phyloP scores from a whole-genome alignment of 345 rosid genomes.

The Anacardium occidentale region DNA sequence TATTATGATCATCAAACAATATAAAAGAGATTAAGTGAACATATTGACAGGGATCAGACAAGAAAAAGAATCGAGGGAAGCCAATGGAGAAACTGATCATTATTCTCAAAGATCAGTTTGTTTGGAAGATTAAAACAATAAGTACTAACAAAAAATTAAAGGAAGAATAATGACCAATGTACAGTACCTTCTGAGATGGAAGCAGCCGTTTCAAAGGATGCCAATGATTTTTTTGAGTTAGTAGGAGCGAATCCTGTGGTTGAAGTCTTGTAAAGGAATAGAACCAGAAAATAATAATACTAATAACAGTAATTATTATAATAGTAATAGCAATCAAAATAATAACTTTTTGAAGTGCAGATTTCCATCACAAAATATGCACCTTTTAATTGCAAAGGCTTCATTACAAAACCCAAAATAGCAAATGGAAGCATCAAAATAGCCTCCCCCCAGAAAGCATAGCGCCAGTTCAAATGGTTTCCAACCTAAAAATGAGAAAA shows the following conservation, averaged over 20 bases:
- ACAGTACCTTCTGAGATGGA: constrained; percentile 48
- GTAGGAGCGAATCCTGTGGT: constrained; percentile 67
- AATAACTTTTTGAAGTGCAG: not conserved
- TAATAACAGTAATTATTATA: too few relatives aligned
- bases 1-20: too few relatives aligned
- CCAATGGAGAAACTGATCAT: too few relatives aligned
- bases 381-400: constrained; percentile 93
- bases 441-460: constrained; percentile 86
- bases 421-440: constrained; percentile 80
- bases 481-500: constrained; percentile 54
- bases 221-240: constrained; percentile 47
- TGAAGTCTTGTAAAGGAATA: not conserved
- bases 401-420: constrained; percentile 64
- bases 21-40: too few relatives aligned
- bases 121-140: not conserved
- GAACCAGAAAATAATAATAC: not conserved
- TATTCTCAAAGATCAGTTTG: too few relatives aligned
- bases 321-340: too few relatives aligned
- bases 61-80: too few relatives aligned
- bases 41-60: too few relatives aligned
- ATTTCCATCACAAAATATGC: constrained; percentile 17
- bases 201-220: constrained; percentile 47
- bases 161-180: constrained; percentile 3
- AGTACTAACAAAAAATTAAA: not conserved
- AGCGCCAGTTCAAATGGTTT: constrained; percentile 64